phyloP scores from a whole-genome alignment of 495 filamentous ascomycete species.

The Xylaria grammica region DNA sequence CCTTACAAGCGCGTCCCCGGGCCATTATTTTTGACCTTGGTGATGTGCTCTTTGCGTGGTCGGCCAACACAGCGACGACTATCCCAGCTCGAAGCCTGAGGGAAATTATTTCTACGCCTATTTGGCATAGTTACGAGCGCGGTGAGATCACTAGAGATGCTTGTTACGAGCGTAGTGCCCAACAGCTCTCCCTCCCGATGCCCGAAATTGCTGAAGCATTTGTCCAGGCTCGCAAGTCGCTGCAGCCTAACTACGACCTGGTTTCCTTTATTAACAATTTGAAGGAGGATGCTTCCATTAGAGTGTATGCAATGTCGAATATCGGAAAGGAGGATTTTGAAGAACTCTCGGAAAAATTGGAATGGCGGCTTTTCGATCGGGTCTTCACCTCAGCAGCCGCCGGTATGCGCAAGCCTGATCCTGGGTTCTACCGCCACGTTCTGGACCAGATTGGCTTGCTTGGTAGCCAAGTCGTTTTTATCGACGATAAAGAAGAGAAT shows the following conservation, averaged over 20 bases:
- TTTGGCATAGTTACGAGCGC: slow-evolving; percentile 26
- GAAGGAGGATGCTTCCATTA: slow-evolving; percentile 7
- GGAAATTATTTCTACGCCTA: slow-evolving; percentile 18
- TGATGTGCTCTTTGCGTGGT: slow-evolving; percentile 25
- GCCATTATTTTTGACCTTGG: slow-evolving; percentile 23
- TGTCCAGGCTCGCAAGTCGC: slow-evolving; percentile 18
- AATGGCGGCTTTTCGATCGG: slow-evolving; percentile 37
- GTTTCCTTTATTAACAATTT: slow-evolving; percentile 20
- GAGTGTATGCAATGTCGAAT: slow-evolving; percentile 33
- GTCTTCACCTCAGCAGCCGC: slow-evolving; percentile 40
- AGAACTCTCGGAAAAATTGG: slow-evolving; percentile 24
- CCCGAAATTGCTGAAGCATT: slow-evolving; percentile 20
- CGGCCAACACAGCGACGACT: slow-evolving; percentile 15
- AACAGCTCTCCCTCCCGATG: slow-evolving; percentile 13
- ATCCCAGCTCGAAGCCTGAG: slow-evolving; percentile 18
- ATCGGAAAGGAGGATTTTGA: slow-evolving; percentile 34
- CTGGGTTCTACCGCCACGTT: slow-evolving; percentile 34
- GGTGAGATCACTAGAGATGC: slow-evolving; percentile 24
- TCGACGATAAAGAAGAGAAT: slow-evolving; percentile 38
- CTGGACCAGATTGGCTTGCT: slow-evolving; percentile 25
- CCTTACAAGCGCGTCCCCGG: slow-evolving; percentile 15
- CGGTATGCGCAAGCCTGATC: slow-evolving; percentile 39
- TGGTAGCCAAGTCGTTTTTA: slow-evolving; percentile 28
- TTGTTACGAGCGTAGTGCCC: slow-evolving; percentile 23
- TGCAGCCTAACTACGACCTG: slow-evolving; percentile 12